Evolutionary conservation across 495 filamentous ascomycete species (phyloP), one percentile per base, ranked within the genome.

Genomic region (Staphylotrichum longicolle): DNA sequence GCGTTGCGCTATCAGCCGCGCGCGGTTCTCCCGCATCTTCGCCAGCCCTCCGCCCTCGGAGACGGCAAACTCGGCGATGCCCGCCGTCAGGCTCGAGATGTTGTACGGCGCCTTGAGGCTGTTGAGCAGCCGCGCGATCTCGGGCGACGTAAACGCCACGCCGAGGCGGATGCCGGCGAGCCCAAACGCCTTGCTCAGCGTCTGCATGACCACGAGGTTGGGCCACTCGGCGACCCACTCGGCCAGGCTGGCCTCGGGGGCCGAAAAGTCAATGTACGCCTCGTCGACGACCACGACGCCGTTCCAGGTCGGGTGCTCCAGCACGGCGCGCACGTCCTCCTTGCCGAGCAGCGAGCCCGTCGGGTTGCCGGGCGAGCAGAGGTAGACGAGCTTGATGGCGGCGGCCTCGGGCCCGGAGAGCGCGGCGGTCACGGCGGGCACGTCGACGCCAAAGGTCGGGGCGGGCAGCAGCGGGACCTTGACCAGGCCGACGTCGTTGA

Each of bases 161-260:
- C 88, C 88, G 1, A 91, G 74, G 4, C 94, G 82, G 67, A 98
- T 96, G 14, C 94, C 94, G 3, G 94, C 94, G 60, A 98, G 81
- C 2, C 94, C 94, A 68, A 98, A 98, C 1, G 91, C 94, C 74
- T 98, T 98, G 68, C 89, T 93, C 11, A 97, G 78, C 2, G 94
- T 98, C 78, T 98, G 94, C 92, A 97, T 94, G 41, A 98, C 91
- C 27, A 96, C 92, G 10, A 98, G 80, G 70, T 98, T 98, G n/a
- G 93, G 92, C 85, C 87, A 95, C 68, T 95, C 91, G 14, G 78
- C 80, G 8, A 94, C 93, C 90, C 89, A 96, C 71, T 96, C 89
- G n/a, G 94, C 94, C 15, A 97, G 81, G 70, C 86, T 90, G 39
- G 88, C 83, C 30, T 85, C 87, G 45, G 89, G 84, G 0, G 88